A percentile compares a stretch with the other conserved stretches of the same genome.
These are phyloP conservation scores for Ustilago curta DNA, from an alignment of 1,284 basidiomycete species.

Conservation along the genomic window DNA sequence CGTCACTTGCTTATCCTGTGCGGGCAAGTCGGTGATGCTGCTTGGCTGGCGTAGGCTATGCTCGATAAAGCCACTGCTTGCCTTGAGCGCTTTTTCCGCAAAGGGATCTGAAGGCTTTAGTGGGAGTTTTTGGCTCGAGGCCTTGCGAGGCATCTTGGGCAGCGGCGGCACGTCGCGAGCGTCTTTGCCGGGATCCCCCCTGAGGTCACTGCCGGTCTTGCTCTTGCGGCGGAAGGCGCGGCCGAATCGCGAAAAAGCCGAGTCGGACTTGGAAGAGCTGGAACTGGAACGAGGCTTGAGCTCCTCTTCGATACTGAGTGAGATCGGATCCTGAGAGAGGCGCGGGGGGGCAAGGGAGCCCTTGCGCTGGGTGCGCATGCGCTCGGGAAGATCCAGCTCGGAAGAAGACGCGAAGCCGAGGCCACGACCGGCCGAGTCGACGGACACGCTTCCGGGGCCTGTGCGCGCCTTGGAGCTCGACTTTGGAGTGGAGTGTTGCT, in stretches of 20 bases:
- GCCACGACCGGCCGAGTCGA: slow-evolving; percentile 17
- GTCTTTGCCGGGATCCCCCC: slow-evolving; percentile 14
- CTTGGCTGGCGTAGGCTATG: not conserved
- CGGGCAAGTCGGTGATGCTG: slow-evolving; percentile 11
- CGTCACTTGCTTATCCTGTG: not conserved
- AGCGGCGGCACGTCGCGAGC: slow-evolving; percentile 20
- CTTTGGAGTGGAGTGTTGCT: slow-evolving; percentile 21
- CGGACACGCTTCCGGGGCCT: slow-evolving; percentile 5
- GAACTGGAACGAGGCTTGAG: slow-evolving; percentile 10
- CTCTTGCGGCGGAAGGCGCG: slow-evolving; percentile 50
- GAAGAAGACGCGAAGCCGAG: slow-evolving; percentile 36
- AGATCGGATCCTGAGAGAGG: slow-evolving; percentile 40
- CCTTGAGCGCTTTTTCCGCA: slow-evolving; percentile 28
- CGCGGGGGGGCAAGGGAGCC: slow-evolving; percentile 32
- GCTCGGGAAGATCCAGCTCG: slow-evolving; percentile 42
- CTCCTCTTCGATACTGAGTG: slow-evolving; percentile 46
- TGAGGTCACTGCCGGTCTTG: slow-evolving; percentile 42
- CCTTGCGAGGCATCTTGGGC: slow-evolving; percentile 20
- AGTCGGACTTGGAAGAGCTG: slow-evolving; percentile 17
- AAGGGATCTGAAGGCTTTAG: slow-evolving; percentile 25
- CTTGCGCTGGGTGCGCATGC: slow-evolving; percentile 48
- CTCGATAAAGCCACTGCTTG: slow-evolving; percentile 24
- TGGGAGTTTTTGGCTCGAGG: slow-evolving; percentile 14
- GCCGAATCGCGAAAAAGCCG: slow-evolving; percentile 43
- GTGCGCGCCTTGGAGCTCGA: slow-evolving; percentile 22